Conservation (phyloP, 768 basidiomycete species). For the Hypholoma sublateritium region DNA sequence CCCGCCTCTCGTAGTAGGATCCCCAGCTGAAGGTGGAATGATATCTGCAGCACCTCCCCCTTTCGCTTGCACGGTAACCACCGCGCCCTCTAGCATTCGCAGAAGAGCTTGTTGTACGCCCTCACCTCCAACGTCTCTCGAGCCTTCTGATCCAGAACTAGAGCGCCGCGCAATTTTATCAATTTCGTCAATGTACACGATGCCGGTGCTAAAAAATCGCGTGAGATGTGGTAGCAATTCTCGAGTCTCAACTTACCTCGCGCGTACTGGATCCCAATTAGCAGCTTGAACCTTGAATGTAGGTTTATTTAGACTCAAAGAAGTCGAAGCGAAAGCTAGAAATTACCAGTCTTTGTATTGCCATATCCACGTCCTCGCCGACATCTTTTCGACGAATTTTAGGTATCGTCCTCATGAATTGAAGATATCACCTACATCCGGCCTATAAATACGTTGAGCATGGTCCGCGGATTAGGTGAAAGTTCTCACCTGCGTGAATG, state of each 20-base stretch:
- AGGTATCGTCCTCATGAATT: neutral
- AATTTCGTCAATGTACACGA: conserved; percentile 95
- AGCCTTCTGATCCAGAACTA: conserved; percentile 60
- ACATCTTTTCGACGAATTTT: conserved; percentile 37
- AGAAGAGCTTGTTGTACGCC: conserved; percentile 93
- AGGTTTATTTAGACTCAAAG: neutral
- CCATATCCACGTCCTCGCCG: conserved; percentile 95
- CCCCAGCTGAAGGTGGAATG: conserved; percentile 36
- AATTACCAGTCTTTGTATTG: conserved; percentile 77
- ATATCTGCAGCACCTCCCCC: conserved; percentile 48
- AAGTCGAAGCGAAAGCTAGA: neutral
- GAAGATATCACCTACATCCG: conserved; percentile 13
- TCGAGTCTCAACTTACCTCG: conserved; percentile 52
- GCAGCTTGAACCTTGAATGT: conserved; percentile 75
- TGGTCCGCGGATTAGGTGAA: neutral
- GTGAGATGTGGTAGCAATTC: neutral
- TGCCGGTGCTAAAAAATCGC: conserved; percentile 66
- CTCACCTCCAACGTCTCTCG: conserved; percentile 91
- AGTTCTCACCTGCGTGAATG: conserved; percentile 77
- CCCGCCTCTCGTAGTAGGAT: conserved; percentile 49
- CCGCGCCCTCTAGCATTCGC: conserved; percentile 92
- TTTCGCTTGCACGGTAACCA: conserved; percentile 80
- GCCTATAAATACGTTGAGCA: conserved; percentile 13
- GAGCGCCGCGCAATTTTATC: conserved; percentile 86
- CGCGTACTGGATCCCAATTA: conserved; percentile 82